Conservation (phyloP, 768 basidiomycete species). For the Brasilioporus rufonigricans region DNA sequence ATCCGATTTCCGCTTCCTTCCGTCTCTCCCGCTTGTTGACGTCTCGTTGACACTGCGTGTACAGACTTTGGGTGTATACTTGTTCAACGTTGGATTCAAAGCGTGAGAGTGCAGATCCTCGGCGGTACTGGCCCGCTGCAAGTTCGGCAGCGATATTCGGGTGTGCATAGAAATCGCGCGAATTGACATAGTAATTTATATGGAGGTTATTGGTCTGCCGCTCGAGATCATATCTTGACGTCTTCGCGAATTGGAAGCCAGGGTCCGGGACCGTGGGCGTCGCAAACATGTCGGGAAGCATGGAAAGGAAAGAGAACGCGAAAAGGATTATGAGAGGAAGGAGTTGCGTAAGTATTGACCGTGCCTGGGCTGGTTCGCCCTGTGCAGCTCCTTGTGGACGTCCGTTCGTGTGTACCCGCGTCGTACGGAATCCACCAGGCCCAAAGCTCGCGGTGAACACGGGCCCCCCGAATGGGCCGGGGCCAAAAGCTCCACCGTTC, state of each 20-base stretch:
- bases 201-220: slow-evolving; percentile 69
- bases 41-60: slow-evolving; percentile 67
- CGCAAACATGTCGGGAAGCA: slow-evolving; percentile 75
- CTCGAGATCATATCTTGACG: slow-evolving; percentile 62
- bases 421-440: slow-evolving; percentile 77
- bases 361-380: slow-evolving; percentile 42
- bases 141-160: slow-evolving; percentile 72
- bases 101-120: slow-evolving; percentile 37
- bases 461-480: slow-evolving; percentile 44
- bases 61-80: slow-evolving; percentile 68
- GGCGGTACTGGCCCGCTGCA: slow-evolving; percentile 40
- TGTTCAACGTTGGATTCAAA: slow-evolving; percentile 83
- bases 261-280: slow-evolving; percentile 74
- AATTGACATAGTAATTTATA: slow-evolving; percentile 83
- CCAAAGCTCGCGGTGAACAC: slow-evolving; percentile 82
- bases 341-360: slow-evolving; percentile 71
- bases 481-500: slow-evolving; percentile 51
- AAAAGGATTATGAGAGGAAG: slow-evolving; percentile 84
- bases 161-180: slow-evolving; percentile 71
- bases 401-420: slow-evolving; percentile 48
- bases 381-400: slow-evolving; percentile 34
- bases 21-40: slow-evolving; percentile 63
- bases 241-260: slow-evolving; percentile 63
- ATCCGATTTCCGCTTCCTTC: slow-evolving; percentile 75
- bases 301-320: slow-evolving; percentile 77